phyloP scores from a whole-genome alignment of 345 rosid species.

The Acer negundo region DNA sequence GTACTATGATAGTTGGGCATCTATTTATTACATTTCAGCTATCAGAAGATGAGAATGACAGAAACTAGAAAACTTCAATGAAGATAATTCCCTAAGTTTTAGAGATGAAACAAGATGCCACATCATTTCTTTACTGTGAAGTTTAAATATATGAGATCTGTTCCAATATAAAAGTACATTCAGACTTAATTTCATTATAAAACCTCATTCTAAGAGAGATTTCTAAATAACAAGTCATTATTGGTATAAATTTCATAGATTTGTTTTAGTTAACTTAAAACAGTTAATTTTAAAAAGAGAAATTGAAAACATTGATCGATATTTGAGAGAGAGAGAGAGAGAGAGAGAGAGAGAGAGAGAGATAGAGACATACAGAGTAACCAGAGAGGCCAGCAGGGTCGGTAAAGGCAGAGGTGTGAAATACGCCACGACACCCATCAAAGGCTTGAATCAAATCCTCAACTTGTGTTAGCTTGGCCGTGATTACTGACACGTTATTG shows the following conservation, averaged over 20 bases:
- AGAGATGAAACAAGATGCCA: no score
- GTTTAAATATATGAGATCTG: no score
- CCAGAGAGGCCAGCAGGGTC: constrained; percentile 95
- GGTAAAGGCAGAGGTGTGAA: constrained; percentile 73
- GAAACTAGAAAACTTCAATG: neutral
- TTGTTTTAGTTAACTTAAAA: no score
- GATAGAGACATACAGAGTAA: constrained; percentile 58
- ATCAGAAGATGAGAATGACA: neutral
- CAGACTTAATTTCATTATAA: no score
- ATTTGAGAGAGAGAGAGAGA: neutral
- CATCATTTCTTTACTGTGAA: no score
- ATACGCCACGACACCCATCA: constrained; percentile 80
- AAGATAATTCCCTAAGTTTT: no score
- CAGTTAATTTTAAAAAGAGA: no score
- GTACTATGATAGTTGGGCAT: neutral
- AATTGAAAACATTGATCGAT: neutral
- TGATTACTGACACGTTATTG: constrained; percentile 38
- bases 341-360: neutral
- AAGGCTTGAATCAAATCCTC: constrained; percentile 61
- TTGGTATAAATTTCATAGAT: no score
- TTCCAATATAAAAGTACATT: no score
- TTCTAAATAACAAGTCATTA: no score
- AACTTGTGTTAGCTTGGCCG: constrained; percentile 51
- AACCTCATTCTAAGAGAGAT: no score
- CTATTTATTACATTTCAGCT: neutral